These are phyloP conservation scores for Coemansia sp. DNA, from an alignment of 192 early-diverging fungal genomes.

Conservation along the genomic window DNA sequence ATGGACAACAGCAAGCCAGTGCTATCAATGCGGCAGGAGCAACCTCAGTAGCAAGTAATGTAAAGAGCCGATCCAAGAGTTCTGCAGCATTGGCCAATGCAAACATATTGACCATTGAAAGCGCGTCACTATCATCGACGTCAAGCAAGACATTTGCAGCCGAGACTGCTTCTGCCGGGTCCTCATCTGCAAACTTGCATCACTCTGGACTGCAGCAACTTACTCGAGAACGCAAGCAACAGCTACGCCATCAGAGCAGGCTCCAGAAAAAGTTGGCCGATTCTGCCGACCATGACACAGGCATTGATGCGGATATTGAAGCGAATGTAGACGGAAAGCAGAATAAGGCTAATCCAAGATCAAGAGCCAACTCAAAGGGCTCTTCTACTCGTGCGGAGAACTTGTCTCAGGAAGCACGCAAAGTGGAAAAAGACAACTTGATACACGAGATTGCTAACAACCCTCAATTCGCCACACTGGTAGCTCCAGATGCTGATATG, in stretches of 20 bases:
- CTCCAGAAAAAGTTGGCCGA: conserved; percentile 19
- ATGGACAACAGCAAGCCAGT: background rate
- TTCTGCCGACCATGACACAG: background rate
- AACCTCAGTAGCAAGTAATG: background rate
- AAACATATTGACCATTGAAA: background rate
- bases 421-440: background rate
- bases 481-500: background rate
- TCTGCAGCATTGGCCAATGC: background rate
- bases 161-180: background rate
- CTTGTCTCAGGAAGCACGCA: background rate
- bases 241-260: conserved; percentile 32
- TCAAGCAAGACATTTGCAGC: background rate
- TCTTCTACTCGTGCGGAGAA: background rate
- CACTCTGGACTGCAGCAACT: conserved; percentile 47
- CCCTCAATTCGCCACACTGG: background rate
- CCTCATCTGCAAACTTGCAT: conserved; percentile 16
- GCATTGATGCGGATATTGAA: background rate
- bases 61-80: background rate
- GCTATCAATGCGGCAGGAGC: background rate
- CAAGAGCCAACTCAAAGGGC: background rate
- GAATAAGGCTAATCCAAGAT: background rate
- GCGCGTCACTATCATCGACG: background rate
- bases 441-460: background rate
- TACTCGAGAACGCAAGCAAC: conserved; percentile 49
- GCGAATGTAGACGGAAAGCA: background rate